Conservation (phyloP, 2,329 filamentous ascomycete species). For the Fusarium papillatum region DNA sequence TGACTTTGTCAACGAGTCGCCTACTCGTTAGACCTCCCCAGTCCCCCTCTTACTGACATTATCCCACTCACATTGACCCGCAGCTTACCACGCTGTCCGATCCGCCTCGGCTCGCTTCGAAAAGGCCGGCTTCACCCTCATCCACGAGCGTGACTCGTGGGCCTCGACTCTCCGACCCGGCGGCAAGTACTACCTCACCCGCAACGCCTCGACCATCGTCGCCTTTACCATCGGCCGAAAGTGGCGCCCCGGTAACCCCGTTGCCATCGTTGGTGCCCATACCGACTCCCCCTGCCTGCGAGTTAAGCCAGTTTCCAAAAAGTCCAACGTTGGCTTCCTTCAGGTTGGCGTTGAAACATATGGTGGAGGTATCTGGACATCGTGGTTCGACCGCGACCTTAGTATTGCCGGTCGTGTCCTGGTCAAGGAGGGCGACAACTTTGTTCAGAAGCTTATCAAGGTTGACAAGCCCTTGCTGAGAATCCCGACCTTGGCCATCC, state of each 20-base stretch:
- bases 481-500: slow-evolving; percentile 94
- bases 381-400: slow-evolving; percentile 97
- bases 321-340: slow-evolving; percentile 86
- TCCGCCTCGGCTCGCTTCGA: slow-evolving; percentile 82
- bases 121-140: slow-evolving; percentile 86
- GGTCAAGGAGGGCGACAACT: slow-evolving; percentile 79
- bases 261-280: slow-evolving; percentile 95
- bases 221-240: slow-evolving; percentile 92
- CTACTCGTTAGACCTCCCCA: slow-evolving; percentile 77
- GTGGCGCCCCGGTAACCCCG: slow-evolving; percentile 92
- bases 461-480: slow-evolving; percentile 91
- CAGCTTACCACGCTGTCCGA: slow-evolving; percentile 95
- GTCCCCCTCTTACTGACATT: background rate
- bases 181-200: slow-evolving; percentile 96
- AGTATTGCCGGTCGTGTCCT: slow-evolving; percentile 91
- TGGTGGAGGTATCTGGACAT: slow-evolving; percentile 97
- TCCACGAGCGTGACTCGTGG: slow-evolving; percentile 95
- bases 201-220: slow-evolving; percentile 92
- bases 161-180: slow-evolving; percentile 82
- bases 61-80: slow-evolving; percentile 33
- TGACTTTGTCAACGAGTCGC: slow-evolving; percentile 94
- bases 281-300: slow-evolving; percentile 95
- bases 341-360: slow-evolving; percentile 98
- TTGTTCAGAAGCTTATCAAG: slow-evolving; percentile 89
- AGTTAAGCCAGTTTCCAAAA: slow-evolving; percentile 95